Percentiles rank a stretch among this genome's conserved stretches.
Conservation (phyloP, 768 basidiomycete genomes). For the Kwoniella newhampshirensis region DNA sequence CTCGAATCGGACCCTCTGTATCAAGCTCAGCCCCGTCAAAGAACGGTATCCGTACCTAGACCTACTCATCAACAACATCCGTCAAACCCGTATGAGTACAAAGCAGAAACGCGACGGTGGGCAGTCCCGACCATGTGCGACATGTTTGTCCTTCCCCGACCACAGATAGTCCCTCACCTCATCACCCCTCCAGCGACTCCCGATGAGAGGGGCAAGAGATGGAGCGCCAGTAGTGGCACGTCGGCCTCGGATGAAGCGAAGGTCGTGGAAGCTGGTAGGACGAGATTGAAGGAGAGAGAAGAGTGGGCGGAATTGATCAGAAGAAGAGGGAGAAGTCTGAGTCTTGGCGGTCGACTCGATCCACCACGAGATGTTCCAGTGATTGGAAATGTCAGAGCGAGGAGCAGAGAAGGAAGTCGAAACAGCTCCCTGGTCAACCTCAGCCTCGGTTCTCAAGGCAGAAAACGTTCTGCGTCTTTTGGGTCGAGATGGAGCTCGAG, state of each 20-base stretch:
- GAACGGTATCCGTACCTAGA: constrained; percentile 22
- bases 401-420: constrained; percentile 19
- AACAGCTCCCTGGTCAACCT: constrained; percentile 20
- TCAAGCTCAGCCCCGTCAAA: constrained; percentile 1
- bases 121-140: constrained; percentile 39
- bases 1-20: constrained; percentile 4
- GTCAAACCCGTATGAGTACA: constrained; percentile 12
- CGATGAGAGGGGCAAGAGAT: constrained; percentile 9
- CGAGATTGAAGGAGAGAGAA: constrained; percentile 33
- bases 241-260: constrained; percentile 6
- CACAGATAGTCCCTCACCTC: constrained; percentile 33
- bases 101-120: constrained; percentile 29
- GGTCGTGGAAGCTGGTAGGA: constrained; percentile 23
- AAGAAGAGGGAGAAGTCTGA: constrained; percentile 33
- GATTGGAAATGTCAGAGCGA: constrained; percentile 28
- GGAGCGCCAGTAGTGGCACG: constrained; percentile 3
- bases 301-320: constrained; percentile 35
- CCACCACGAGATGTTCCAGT: constrained; percentile 33
- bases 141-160: constrained; percentile 36
- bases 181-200: constrained; percentile 42
- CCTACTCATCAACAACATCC: background rate
- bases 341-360: constrained; percentile 20
- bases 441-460: constrained; percentile 3
- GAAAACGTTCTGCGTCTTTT: constrained; percentile 23
- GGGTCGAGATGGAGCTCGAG: constrained; percentile 13